Percentiles rank a stretch among this genome's conserved stretches.
Evolutionary conservation across 805 yeast species (phyloP).

Genomic region (Wickerhamomyces canadensis): DNA sequence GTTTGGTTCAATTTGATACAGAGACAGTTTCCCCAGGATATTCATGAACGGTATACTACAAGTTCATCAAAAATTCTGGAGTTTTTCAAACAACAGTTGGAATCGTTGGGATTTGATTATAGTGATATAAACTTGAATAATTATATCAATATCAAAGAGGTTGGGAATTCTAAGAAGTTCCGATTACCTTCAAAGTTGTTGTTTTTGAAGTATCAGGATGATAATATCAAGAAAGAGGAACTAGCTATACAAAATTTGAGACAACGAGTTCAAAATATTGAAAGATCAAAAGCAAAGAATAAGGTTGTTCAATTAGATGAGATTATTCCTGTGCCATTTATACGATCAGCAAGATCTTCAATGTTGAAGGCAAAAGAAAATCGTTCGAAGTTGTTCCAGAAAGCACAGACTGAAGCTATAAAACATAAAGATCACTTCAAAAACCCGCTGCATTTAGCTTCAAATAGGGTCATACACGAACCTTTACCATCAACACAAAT

Average conservation of each 20-base stretch:
- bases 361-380: not conserved
- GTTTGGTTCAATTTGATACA: constrained; percentile 28
- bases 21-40: constrained; percentile 31
- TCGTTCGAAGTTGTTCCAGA: constrained; percentile 22
- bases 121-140: constrained; percentile 10
- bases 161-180: constrained; percentile 19
- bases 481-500: constrained; percentile 1
- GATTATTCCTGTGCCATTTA: constrained; percentile 15
- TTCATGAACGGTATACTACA: constrained; percentile 25
- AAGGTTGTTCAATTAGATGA: constrained; percentile 22
- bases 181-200: constrained; percentile 31
- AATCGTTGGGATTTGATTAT: constrained; percentile 11
- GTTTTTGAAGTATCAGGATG: constrained; percentile 28
- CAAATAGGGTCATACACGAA: not conserved
- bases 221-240: constrained; percentile 27
- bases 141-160: constrained; percentile 10
- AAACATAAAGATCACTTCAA: constrained; percentile 13
- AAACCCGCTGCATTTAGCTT: constrained; percentile 12
- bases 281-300: constrained; percentile 27
- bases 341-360: too few relatives aligned
- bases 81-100: constrained; percentile 17
- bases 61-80: constrained; percentile 13
- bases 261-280: constrained; percentile 23
- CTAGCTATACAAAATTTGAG: constrained; percentile 30
- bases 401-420: constrained; percentile 18